Evolutionary conservation across 805 yeast genomes (phyloP).

Genomic region (Citeromyces nyonsensis): DNA sequence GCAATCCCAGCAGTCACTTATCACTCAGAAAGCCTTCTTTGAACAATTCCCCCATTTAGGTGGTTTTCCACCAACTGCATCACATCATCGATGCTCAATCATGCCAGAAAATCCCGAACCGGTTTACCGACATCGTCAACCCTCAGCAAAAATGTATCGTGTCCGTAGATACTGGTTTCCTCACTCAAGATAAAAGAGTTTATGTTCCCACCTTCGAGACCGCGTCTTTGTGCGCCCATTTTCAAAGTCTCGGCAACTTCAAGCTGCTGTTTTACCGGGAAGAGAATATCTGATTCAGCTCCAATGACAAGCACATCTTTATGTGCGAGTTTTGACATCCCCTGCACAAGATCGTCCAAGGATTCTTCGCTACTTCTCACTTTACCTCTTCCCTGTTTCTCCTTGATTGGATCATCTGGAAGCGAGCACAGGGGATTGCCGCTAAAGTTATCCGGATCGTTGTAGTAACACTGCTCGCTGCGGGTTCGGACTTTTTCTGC

Average conservation of each 20-base stretch:
- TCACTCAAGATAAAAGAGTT: constrained; percentile 62
- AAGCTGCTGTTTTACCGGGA: constrained; percentile 90
- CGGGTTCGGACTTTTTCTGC: constrained; percentile 25
- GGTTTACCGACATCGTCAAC: constrained; percentile 71
- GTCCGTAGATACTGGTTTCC: constrained; percentile 74
- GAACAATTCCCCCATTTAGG: too few species aligned
- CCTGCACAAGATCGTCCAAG: constrained; percentile 43
- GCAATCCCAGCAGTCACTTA: too few species aligned
- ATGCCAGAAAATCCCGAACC: constrained; percentile 39
- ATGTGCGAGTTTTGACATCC: constrained; percentile 46
- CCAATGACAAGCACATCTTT: constrained; percentile 69
- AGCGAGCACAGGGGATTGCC: constrained; percentile 19
- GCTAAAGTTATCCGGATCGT: constrained; percentile 11
- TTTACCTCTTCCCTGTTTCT: constrained; percentile 26
- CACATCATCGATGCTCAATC: too few species aligned
- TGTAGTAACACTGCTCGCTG: constrained; percentile 12
- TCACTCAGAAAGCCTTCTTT: too few species aligned
- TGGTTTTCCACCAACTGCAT: too few species aligned
- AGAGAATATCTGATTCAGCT: constrained; percentile 82
- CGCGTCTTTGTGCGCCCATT: constrained; percentile 17
- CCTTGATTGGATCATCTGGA: constrained; percentile 35
- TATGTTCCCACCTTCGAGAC: constrained; percentile 20
- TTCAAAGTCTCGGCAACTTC: constrained; percentile 55
- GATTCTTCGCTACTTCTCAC: constrained; percentile 39
- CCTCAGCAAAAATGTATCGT: constrained; percentile 78